Base-by-base conservation (phyloP, 1,284 basidiomycete genomes). In the Paramarasmius palmivorus region DNA sequence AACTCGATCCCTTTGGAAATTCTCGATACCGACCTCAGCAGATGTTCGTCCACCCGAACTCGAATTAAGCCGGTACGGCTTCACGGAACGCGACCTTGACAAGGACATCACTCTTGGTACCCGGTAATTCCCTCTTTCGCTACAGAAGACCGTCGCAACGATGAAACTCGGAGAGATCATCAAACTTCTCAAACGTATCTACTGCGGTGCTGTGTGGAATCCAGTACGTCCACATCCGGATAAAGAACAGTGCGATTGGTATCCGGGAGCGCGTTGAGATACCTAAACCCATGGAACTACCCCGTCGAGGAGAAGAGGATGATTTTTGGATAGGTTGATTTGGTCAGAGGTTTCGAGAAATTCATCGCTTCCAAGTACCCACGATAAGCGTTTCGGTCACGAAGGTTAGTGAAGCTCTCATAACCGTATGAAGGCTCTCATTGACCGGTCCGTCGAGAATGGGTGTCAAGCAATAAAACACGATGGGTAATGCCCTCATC, bases 401-500 rank as follows among this genome's bases (percentile, higher is more conserved):
- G 97, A 99, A 74, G 97, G 97, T 58, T 97, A n/a, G 95, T 73
- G 97, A 99, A 76, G 85, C 94, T 39, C 86, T 99, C 64, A 92
- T 99, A 65, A 96, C 97, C 42, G 97, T 65, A 97, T 99, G 94
- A 99, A 99, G 78, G 94, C 94, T 6, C 85, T 99, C 64, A 98
- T 99, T 63, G 97, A 99, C 73, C 90, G 95, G 57, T 95, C 95
- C 17, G 97, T 99, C 65, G 96, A 99, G 63, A 82, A 92, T 62
- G 97, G n/a, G 97, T 50, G 89, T 98, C 64, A 95, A 95, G 73
- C 88, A 93, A n/a, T n/a, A n/a, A 65, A 89, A 99, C 72, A 97
- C 95, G 53, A 95, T 99, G 53, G 96, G 97, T 66, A 99, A 99
- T n/a, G n/a, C 97, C 95, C 97, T 36, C 97, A 99, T 77, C 93